A percentile compares a stretch with the other conserved stretches of the same genome.
Conservation (phyloP, 306 rosid genomes). For the Castanea mollissima region DNA sequence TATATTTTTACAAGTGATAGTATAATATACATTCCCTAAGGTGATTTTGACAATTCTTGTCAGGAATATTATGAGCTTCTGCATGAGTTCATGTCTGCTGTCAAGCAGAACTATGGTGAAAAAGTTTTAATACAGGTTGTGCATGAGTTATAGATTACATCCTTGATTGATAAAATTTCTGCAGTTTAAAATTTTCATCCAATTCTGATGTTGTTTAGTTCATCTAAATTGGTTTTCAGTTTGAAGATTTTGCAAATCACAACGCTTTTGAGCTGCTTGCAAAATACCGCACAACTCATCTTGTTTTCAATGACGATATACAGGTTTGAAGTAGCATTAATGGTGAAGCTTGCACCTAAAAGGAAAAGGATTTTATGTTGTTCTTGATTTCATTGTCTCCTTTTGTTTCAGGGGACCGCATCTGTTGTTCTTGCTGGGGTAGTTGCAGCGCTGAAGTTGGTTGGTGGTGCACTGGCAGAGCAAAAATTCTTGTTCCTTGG, state of each 20-base stretch:
- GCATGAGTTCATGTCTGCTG: constrained; percentile 89
- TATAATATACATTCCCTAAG: constrained; percentile 16
- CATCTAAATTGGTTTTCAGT: constrained; percentile 51
- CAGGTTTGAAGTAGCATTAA: constrained; percentile 47
- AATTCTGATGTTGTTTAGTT: constrained; percentile 21
- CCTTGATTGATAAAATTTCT: constrained; percentile 8
- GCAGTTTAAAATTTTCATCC: constrained; percentile 3
- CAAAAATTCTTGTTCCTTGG: constrained; percentile 94
- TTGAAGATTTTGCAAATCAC: constrained; percentile 99
- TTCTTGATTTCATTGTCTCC: constrained; percentile 11
- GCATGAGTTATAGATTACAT: constrained; percentile 10
- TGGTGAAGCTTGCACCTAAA: constrained; percentile 3
- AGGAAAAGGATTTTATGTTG: neutral
- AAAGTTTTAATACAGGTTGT: constrained; percentile 83
- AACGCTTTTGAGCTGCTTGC: constrained; percentile 93
- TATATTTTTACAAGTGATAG: neutral
- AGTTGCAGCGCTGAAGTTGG: constrained; percentile 77
- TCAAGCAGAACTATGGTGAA: constrained; percentile 97
- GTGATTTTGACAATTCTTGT: constrained; percentile 21
- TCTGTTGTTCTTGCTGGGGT: constrained; percentile 92
- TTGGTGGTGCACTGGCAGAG: constrained; percentile 73
- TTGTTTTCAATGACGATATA: constrained; percentile 93
- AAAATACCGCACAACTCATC: constrained; percentile 76
- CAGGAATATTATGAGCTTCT: constrained; percentile 89
- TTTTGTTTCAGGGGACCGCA: constrained; percentile 79